Percentiles rank a stretch among this genome's conserved stretches.
Evolutionary conservation across 768 basidiomycete species (phyloP).

Genomic region (Tricholoma sp.): DNA sequence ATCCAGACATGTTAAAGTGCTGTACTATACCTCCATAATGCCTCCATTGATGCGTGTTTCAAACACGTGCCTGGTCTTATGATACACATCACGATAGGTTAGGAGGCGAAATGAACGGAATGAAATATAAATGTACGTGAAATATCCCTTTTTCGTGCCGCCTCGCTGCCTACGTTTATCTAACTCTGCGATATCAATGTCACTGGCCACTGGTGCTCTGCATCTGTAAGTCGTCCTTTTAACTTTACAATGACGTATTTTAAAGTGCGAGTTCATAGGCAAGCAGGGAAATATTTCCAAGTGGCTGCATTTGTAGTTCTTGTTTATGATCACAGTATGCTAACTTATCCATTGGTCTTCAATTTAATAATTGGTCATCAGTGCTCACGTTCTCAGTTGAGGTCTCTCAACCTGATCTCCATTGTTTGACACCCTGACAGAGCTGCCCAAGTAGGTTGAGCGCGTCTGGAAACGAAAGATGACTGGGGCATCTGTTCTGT

Average conservation of each 20-base stretch:
- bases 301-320: background rate
- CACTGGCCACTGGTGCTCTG: background rate
- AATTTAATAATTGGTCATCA: background rate
- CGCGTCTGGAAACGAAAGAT: slow-evolving; percentile 23
- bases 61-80: too few species aligned
- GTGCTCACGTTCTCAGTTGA: background rate
- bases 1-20: too few species aligned
- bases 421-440: background rate
- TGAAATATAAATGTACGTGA: too few species aligned
- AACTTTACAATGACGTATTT: background rate
- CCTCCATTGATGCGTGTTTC: too few species aligned
- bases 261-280: background rate
- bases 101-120: too few species aligned
- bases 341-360: background rate
- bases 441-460: slow-evolving; percentile 15
- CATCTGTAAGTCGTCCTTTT: background rate
- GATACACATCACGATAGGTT: too few species aligned
- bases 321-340: slow-evolving; percentile 1
- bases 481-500: slow-evolving; percentile 19
- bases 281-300: background rate
- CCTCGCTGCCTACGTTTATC: background rate
- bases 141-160: background rate
- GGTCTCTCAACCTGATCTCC: background rate
- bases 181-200: background rate
- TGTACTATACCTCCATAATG: too few species aligned